Evolutionary conservation across 345 rosid species (phyloP).

Genomic region (Lepidium didymum): DNA sequence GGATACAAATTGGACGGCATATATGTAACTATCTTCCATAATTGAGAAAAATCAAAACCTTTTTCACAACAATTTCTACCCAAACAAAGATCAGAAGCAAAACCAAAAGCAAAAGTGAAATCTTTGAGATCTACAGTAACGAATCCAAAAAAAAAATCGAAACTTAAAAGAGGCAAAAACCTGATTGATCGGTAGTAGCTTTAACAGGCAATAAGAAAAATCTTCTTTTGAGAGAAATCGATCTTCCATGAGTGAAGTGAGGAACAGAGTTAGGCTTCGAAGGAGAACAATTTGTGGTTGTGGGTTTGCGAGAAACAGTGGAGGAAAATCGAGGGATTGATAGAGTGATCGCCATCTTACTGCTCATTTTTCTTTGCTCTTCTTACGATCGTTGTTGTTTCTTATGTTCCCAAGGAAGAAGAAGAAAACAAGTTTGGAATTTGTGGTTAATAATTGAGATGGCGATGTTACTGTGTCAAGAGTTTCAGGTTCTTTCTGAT

Average conservation of each 20-base stretch:
- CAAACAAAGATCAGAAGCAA: background rate
- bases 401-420: background rate
- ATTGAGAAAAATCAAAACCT: background rate
- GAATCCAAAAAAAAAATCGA: background rate
- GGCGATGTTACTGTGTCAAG: background rate
- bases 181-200: constrained; percentile 86
- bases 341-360: constrained; percentile 48
- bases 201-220: constrained; percentile 40
- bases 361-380: background rate
- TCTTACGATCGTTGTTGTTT: background rate
- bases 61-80: background rate
- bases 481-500: constrained; percentile 10
- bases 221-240: constrained; percentile 30
- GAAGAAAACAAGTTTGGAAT: background rate
- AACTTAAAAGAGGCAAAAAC: constrained; percentile 12
- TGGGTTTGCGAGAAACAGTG: constrained; percentile 40
- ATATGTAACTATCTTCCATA: background rate
- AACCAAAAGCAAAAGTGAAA: background rate
- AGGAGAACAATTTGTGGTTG: constrained; percentile 20
- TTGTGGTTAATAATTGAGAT: constrained; percentile 19
- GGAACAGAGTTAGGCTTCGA: constrained; percentile 31
- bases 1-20: background rate
- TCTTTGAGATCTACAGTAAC: background rate
- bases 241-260: constrained; percentile 20
- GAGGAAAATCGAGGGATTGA: constrained; percentile 51